Conservation (phyloP, 1,284 basidiomycete genomes). For the Fomitopsis schrenkii region DNA sequence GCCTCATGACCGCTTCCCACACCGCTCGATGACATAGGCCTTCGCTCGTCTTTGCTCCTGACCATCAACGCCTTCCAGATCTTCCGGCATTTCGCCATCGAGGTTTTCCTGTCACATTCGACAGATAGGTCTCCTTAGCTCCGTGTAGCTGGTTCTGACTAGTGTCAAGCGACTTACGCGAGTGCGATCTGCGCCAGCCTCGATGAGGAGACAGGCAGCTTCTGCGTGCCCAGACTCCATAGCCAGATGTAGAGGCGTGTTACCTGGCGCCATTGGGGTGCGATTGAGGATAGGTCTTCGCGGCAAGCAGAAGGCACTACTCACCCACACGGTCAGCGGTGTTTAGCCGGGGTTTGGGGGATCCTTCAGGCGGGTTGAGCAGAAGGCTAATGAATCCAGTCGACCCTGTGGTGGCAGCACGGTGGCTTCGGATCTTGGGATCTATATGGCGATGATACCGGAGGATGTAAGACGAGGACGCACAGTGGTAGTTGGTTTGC, state of each 20-base stretch:
- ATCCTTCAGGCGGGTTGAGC: conserved; percentile 69
- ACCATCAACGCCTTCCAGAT: conserved; percentile 84
- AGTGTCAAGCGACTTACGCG: conserved; percentile 51
- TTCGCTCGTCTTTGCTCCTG: conserved; percentile 77
- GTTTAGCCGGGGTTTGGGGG: conserved; percentile 81
- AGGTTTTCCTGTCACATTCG: conserved; percentile 56
- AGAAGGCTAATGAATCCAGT: conserved; percentile 81
- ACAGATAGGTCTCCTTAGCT: conserved; percentile 11
- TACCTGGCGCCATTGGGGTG: conserved; percentile 48
- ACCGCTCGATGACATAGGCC: conserved; percentile 69
- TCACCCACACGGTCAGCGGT: conserved; percentile 81
- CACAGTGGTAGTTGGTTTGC: conserved; percentile 89
- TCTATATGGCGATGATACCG: conserved; percentile 13
- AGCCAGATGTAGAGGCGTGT: conserved; percentile 93
- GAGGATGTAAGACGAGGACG: conserved; percentile 24
- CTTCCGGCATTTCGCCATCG: conserved; percentile 81
- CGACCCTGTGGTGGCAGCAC: conserved; percentile 92
- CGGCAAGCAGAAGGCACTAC: conserved; percentile 16
- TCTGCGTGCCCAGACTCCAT: conserved; percentile 93
- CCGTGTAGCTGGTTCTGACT: not conserved
- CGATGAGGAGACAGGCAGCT: conserved; percentile 84
- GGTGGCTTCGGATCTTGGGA: conserved; percentile 54
- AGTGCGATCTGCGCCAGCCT: conserved; percentile 88
- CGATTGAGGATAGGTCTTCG: conserved; percentile 1
- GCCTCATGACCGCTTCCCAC: conserved; percentile 40